A percentile compares a stretch with the other conserved stretches of the same genome.
Evolutionary conservation across 371 early-diverging fungal species (phyloP).

Genomic region (Mortierella sp.): DNA sequence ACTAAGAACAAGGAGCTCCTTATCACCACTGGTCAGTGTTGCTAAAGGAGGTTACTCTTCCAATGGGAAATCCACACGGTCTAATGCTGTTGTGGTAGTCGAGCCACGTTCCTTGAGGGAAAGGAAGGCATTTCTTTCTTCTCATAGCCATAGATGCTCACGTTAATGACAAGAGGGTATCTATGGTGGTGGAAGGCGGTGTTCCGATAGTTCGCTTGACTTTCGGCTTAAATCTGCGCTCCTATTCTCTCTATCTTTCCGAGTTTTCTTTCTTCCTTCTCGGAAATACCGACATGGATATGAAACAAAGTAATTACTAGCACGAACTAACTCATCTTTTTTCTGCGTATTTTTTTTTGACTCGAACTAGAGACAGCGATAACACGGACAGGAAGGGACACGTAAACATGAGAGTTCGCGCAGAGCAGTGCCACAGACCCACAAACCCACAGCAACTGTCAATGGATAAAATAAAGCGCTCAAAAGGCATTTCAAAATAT

Average conservation of each 20-base stretch:
- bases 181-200: slow-evolving; percentile 6
- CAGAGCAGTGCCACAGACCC: not conserved
- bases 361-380: not conserved
- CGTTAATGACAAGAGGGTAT: slow-evolving; percentile 3
- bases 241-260: not conserved
- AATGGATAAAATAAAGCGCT: not conserved
- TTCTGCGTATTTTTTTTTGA: not conserved
- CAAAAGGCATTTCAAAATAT: too few species aligned
- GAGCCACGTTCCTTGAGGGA: slow-evolving; percentile 3
- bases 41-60: not conserved
- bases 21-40: not conserved
- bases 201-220: not conserved
- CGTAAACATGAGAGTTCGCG: not conserved
- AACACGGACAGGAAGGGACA: not conserved
- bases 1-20: not conserved
- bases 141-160: slow-evolving; percentile 1
- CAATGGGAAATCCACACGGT: slow-evolving; percentile 7
- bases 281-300: not conserved
- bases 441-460: not conserved
- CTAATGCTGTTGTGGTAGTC: slow-evolving; percentile 9
- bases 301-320: not conserved
- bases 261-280: not conserved
- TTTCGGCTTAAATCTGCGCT: slow-evolving; percentile 6
- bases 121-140: not conserved
- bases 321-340: not conserved